Base-by-base conservation (phyloP, 2,329 filamentous ascomycete species). In the Dactylonectria macrodidyma region DNA sequence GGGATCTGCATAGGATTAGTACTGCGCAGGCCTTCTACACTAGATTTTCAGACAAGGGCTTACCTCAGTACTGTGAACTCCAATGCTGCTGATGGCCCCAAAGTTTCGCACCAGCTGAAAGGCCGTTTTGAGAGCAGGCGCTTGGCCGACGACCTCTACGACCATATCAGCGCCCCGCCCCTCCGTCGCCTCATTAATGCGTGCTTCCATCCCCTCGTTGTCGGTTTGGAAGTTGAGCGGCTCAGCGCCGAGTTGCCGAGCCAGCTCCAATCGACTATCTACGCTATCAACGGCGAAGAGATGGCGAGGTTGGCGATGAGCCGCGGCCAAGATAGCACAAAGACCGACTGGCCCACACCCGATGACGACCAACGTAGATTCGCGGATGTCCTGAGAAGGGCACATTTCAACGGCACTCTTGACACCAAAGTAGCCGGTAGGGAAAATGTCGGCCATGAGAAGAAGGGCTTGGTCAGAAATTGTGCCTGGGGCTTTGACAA, bases 391-490 rank as follows among this genome's bases (percentile, higher is more conserved):
- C 5, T 77, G 68, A n/a, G 68, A 72, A 24, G 75, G 72, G 46
- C 91, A 85, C 76, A 91, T 82, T 65, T 89, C 88, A 79, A 97
- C 92, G 7, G 91, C 95, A 76, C 94, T 96, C 65, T 88, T 87
- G 5, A 93, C 93, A 7, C 93, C 95, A 74, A 95, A 97, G 82
- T 90, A 97, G 8, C 95, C 93, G 0, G 91, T 94, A 1, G 95
- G 95, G 81, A 96, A 97, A 75, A 97, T 97, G 78, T 97, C 95
- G 16, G 93, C 94, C 95, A 97, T 97, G 30, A 97, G 87, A 7
- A 97, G 90, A 56, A 97, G 85, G 41, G 90, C 90, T 71, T 92
- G 88, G 73, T 95, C 91, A 22, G 91, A 89, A 65, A 97, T 92
- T n/a, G 72, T 75, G 9, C 87, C 89, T 2, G 88, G 81, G 0